Base-by-base conservation (phyloP, 352 stramenopile species). In the Globisporangium abappressorium region DNA sequence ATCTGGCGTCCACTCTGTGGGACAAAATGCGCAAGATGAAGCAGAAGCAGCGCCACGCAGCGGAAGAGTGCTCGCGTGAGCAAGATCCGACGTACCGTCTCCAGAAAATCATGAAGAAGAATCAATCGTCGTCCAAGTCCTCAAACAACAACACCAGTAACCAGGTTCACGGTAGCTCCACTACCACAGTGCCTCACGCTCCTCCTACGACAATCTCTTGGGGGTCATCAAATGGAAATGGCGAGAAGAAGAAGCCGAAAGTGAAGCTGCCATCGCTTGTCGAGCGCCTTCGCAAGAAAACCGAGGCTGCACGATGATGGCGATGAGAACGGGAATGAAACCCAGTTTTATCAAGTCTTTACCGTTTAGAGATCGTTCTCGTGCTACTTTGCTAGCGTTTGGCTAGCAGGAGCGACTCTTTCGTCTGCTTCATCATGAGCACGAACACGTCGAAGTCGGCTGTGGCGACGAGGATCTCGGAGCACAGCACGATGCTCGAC, bases 381-480 rank as follows among this genome's bases (percentile, higher is more conserved):
- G 11, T 20, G 9, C 33, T 26, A 14, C 26, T 56, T 14, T 12
- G 2, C 68, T 60, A 84, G 49, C 65, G 67, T 61, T 92, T 89
- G 20, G 81, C 80, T 57, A 90, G 70, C 62, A 78, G 38, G 64
- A 87, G 72, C 0, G 84, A 79, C 63, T 93, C 80, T 66, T 91
- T 93, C 6, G 82, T 91, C 70, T 93, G 85, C 43, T 86, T 85
- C 85, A 93, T 93, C 85, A 93, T 93, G 58, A 91, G 47, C 33
- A 93, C 85, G 58, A 91, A 93, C 38, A 93, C 85, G 58, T 91
- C 82, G 67, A 93, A 91, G 72, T 93, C 85, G 14, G 80, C 82
- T 11, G 85, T 93, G 14, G 85, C 85, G 11, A 91, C 81, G 18
- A 93, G 78, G 68, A 93, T 93, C 72, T 91, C 78, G 3, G 85